These are phyloP conservation scores for Arachis monticola DNA, from an alignment of 331 rosid genomes.

Conservation along the genomic window DNA sequence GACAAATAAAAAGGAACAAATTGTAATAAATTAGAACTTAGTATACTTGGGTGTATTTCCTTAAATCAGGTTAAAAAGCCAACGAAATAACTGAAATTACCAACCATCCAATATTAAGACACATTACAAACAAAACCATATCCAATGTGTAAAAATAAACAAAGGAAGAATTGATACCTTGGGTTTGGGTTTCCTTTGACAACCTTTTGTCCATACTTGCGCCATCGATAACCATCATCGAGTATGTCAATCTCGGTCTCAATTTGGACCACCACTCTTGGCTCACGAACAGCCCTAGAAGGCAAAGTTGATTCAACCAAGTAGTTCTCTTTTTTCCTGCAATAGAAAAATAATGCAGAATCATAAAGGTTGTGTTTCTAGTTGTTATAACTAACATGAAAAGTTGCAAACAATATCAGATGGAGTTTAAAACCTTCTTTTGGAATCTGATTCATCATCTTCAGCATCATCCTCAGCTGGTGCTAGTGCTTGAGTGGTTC, in stretches of 20 bases:
- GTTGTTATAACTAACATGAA: slow-evolving; percentile 13
- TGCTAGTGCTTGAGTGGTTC: slow-evolving; percentile 54
- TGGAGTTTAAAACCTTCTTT: slow-evolving; percentile 63
- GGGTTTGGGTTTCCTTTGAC: slow-evolving; percentile 98
- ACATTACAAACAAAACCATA: slow-evolving; percentile 18
- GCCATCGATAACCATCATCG: slow-evolving; percentile 96
- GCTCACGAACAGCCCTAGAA: slow-evolving; percentile 73
- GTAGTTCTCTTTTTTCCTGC: slow-evolving; percentile 70
- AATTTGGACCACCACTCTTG: slow-evolving; percentile 84
- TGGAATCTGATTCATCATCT: slow-evolving; percentile 66
- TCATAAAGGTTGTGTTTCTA: slow-evolving; percentile 6
- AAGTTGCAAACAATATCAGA: neutral
- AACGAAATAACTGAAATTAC: neutral
- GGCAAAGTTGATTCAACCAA: slow-evolving; percentile 56
- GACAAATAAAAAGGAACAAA: no score
- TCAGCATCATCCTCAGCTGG: slow-evolving; percentile 57
- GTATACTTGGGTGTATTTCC: neutral
- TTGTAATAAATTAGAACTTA: neutral
- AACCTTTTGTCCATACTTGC: slow-evolving; percentile 92
- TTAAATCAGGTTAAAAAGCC: neutral
- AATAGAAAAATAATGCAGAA: slow-evolving; percentile 38
- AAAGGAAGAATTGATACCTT: slow-evolving; percentile 52
- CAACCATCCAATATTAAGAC: neutral
- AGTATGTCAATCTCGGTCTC: slow-evolving; percentile 82
- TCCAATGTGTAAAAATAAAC: slow-evolving; percentile 21